These are phyloP conservation scores for Albophoma yamanashiensis DNA, from an alignment of 2,329 filamentous ascomycete genomes.

Conservation along the genomic window DNA sequence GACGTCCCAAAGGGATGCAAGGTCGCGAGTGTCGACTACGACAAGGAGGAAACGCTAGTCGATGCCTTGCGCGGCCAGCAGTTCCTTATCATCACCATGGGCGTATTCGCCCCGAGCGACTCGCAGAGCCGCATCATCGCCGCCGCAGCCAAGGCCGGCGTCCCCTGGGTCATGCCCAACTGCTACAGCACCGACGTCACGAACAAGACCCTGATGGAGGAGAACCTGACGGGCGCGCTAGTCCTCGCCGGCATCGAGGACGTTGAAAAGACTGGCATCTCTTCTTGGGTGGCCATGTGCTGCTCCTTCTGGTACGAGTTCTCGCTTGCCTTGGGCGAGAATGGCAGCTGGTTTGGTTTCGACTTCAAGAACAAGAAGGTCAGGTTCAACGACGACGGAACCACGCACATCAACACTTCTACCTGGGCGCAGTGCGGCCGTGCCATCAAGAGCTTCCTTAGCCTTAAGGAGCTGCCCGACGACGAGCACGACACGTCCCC, in stretches of 20 bases:
- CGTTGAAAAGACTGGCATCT: slow-evolving; percentile 27
- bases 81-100: slow-evolving; percentile 42
- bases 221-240: slow-evolving; percentile 16
- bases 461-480: slow-evolving; percentile 33
- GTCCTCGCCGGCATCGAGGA: slow-evolving; percentile 18
- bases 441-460: slow-evolving; percentile 39
- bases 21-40: slow-evolving; percentile 31
- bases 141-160: slow-evolving; percentile 38
- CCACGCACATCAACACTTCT: slow-evolving; percentile 41
- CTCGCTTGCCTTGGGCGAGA: slow-evolving; percentile 27
- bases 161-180: slow-evolving; percentile 43
- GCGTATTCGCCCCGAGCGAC: slow-evolving; percentile 26
- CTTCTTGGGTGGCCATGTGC: slow-evolving; percentile 37
- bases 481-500: slow-evolving; percentile 21
- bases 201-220: slow-evolving; percentile 15
- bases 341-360: slow-evolving; percentile 33
- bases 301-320: slow-evolving; percentile 48
- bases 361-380: slow-evolving; percentile 30
- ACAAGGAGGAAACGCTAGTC: slow-evolving; percentile 30
- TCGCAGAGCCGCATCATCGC: slow-evolving; percentile 32
- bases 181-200: slow-evolving; percentile 22
- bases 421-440: slow-evolving; percentile 50
- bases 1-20: slow-evolving; percentile 33
- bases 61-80: slow-evolving; percentile 42
- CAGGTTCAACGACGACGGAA: slow-evolving; percentile 46